These are phyloP conservation scores for Colletotrichum tamarilloi DNA, from an alignment of 2,329 filamentous ascomycete genomes.

Conservation along the genomic window DNA sequence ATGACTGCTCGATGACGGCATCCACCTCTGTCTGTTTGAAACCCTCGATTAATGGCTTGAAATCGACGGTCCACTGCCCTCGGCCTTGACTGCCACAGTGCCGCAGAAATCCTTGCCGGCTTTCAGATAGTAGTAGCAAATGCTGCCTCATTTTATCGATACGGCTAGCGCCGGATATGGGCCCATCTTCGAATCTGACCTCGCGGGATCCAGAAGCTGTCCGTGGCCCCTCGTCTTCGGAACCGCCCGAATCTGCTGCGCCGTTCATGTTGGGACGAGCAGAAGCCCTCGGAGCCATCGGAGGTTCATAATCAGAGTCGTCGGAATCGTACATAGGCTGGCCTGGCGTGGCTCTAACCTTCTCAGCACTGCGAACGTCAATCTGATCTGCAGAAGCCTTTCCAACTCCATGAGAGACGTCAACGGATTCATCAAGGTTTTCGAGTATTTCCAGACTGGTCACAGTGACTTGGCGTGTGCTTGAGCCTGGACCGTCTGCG, in stretches of 20 bases:
- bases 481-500: constrained; percentile 39
- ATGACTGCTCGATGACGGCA: constrained; percentile 80
- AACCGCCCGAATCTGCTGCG: constrained; percentile 45
- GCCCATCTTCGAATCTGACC: constrained; percentile 64
- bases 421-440: constrained; percentile 61
- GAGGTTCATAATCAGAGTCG: constrained; percentile 46
- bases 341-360: constrained; percentile 51
- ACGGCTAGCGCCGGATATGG: constrained; percentile 55
- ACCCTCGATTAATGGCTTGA: constrained; percentile 75
- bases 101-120: constrained; percentile 74
- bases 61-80: constrained; percentile 87
- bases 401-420: constrained; percentile 68
- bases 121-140: constrained; percentile 77
- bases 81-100: constrained; percentile 72
- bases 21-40: constrained; percentile 85
- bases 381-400: constrained; percentile 61
- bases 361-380: constrained; percentile 59
- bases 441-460: constrained; percentile 68
- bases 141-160: constrained; percentile 76
- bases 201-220: constrained; percentile 43
- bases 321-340: constrained; percentile 44
- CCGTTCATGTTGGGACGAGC: constrained; percentile 40
- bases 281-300: constrained; percentile 38
- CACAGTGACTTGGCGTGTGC: constrained; percentile 49
- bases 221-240: constrained; percentile 36